phyloP scores from a whole-genome alignment of 768 basidiomycete genomes.

The Kondoa malvinella region DNA sequence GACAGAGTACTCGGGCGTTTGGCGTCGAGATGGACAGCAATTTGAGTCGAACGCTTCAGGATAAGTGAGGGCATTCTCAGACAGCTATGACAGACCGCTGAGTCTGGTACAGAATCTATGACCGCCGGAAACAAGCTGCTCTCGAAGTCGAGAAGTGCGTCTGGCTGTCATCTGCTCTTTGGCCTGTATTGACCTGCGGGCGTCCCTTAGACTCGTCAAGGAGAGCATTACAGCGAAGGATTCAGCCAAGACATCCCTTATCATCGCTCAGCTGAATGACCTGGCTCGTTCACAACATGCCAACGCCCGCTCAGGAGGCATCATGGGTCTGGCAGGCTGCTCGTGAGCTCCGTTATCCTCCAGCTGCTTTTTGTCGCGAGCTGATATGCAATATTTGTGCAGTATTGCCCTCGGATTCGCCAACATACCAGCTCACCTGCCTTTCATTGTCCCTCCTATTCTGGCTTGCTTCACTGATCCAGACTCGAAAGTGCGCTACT shows the following conservation, averaged over 20 bases:
- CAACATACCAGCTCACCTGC: conserved; percentile 84
- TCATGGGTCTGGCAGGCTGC: conserved; percentile 87
- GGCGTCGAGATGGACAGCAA: neutral
- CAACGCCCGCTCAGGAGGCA: conserved; percentile 74
- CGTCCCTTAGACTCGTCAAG: conserved; percentile 41
- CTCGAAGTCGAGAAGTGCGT: conserved; percentile 83
- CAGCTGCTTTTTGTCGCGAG: neutral
- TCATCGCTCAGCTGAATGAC: conserved; percentile 84
- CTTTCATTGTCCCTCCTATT: conserved; percentile 73
- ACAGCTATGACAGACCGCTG: neutral
- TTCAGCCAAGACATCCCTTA: conserved; percentile 59
- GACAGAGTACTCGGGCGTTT: neutral
- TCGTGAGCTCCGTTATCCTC: conserved; percentile 34
- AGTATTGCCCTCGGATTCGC: conserved; percentile 70
- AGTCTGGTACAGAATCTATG: conserved; percentile 14
- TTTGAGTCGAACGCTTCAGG: neutral
- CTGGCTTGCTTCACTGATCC: conserved; percentile 81
- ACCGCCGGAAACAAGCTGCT: conserved; percentile 47
- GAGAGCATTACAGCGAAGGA: conserved; percentile 72
- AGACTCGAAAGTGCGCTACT: conserved; percentile 89
- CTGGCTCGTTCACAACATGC: conserved; percentile 61
- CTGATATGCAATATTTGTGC: neutral
- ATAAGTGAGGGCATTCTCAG: neutral
- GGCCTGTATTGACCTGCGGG: neutral
- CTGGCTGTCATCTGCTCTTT: neutral